phyloP scores from a whole-genome alignment of 177 flowering plant genomes.

The Tripterygium wilfordii region DNA sequence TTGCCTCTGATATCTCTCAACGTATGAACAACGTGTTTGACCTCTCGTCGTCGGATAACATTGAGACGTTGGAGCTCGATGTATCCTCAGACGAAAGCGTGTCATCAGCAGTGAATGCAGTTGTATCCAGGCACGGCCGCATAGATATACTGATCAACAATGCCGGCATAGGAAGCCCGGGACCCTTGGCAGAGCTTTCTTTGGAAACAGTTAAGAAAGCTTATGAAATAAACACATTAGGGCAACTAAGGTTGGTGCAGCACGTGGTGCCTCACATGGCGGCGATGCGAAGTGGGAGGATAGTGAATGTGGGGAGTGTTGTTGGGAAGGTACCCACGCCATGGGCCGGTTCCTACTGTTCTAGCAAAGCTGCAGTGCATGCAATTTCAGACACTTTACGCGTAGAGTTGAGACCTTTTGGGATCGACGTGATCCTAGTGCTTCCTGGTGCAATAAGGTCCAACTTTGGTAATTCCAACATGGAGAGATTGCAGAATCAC shows the following conservation, averaged over 20 bases:
- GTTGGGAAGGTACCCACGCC: constrained; percentile 58
- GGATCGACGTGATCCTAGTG: constrained; percentile 50
- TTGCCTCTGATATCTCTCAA: constrained; percentile 43
- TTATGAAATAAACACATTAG: constrained; percentile 60
- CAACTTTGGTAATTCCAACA: constrained; percentile 35
- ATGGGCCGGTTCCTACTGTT: constrained; percentile 68
- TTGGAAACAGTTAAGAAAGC: constrained; percentile 32
- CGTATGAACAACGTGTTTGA: constrained; percentile 29
- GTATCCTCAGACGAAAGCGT: constrained; percentile 58
- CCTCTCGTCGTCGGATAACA: constrained; percentile 17
- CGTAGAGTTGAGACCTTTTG: constrained; percentile 52
- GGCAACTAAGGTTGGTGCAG: constrained; percentile 61
- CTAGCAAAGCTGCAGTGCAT: constrained; percentile 57
- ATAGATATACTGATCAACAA: constrained; percentile 60
- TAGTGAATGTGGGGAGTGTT: constrained; percentile 63
- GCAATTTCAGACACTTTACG: constrained; percentile 48
- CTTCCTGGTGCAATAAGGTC: constrained; percentile 56
- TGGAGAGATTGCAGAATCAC: constrained; percentile 22
- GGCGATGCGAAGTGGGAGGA: constrained; percentile 25
- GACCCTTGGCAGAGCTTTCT: constrained; percentile 65
- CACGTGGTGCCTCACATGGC: constrained; percentile 66
- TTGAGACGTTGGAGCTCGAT: constrained; percentile 47
- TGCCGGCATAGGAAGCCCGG: constrained; percentile 56
- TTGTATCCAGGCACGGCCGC: constrained; percentile 37
- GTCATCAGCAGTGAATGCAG: constrained; percentile 21